Conservation (phyloP, 2,329 filamentous ascomycete species). For the Trichoderma arundinaceum region DNA sequence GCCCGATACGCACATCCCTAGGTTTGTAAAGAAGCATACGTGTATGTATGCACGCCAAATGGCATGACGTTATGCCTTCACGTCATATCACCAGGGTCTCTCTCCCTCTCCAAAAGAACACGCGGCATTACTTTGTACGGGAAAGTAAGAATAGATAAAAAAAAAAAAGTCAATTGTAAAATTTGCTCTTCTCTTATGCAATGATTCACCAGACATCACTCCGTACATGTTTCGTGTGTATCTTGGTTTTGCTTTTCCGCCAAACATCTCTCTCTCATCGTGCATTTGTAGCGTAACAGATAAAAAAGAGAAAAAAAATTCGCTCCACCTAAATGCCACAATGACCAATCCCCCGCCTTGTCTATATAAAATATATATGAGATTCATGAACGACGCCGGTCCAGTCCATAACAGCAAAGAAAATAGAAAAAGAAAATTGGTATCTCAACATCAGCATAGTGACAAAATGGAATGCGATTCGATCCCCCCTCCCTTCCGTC, state of each 20-base stretch:
- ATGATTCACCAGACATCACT: slow-evolving; percentile 19
- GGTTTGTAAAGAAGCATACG: not conserved
- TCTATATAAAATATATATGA: slow-evolving; percentile 18
- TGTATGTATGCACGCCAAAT: not conserved
- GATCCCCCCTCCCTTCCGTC: not conserved
- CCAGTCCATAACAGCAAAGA: slow-evolving; percentile 9
- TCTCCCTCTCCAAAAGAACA: not conserved
- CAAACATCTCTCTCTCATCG: not conserved
- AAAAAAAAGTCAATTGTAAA: slow-evolving; percentile 13
- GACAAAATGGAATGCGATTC: slow-evolving; percentile 29
- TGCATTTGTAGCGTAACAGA: slow-evolving; percentile 1
- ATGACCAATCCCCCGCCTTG: not conserved
- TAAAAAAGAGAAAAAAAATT: slow-evolving; percentile 3
- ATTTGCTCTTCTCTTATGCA: not conserved
- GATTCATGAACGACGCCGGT: slow-evolving; percentile 28
- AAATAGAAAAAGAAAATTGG: slow-evolving; percentile 22
- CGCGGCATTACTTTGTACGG: not conserved
- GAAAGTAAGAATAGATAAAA: not conserved
- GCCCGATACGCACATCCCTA: slow-evolving; percentile 3
- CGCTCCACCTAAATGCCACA: slow-evolving; percentile 23
- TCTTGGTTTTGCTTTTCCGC: not conserved
- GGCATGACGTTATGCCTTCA: slow-evolving; percentile 12
- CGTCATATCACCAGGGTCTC: not conserved
- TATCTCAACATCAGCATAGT: slow-evolving; percentile 30
- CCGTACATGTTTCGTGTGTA: slow-evolving; percentile 23